Base-by-base conservation (phyloP, 257 asterid genomes). In the Ocimum tenuiflorum region DNA sequence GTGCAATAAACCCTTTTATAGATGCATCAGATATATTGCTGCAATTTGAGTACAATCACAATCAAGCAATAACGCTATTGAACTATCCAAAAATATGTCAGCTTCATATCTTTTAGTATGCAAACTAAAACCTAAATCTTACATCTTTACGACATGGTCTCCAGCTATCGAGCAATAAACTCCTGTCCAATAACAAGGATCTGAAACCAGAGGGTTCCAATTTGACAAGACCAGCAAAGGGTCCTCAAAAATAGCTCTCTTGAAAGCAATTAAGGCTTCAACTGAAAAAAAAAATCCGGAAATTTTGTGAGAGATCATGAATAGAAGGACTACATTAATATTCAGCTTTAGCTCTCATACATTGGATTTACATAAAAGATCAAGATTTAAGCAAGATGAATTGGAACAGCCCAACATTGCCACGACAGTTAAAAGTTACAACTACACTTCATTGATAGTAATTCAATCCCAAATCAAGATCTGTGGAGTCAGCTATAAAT, bases 171-270 rank as follows among this genome's bases (percentile, higher is more conserved):
- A 84, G 72, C 99, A 94, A 63, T 77, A 77, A 77, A 94, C 72
- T 13, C 95, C 95, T 38, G 67, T 51, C 97, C 97, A 94, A 27
- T 75, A 67, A 78, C 99, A 94, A 75, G 97, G 95, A 80, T 86
- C 83, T 50, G 95, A 77, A 63, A 82, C 92, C 48, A 94, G 67
- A 52, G 85, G 67, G 51, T 88, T 85, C 99, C 97, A 94, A 81
- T 78, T 86, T 48, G 99, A 85, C 67, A 94, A 76, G 63, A 81
- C 80, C 72, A 80, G 73, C 47, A 64, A 74, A 29, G 99, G 99
- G 88, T 94, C 99, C 69, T 90, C 96, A 72, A 77, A 74, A 72
- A 91, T 85, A 56, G 91, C 92, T 73, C 89, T 95, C 85, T 86
- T 94, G 85, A 94, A 90, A 35, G 83, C 71, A 67, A 61, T 77